Conservation (phyloP, 768 basidiomycete genomes). For the Panaeolus papilionaceus region DNA sequence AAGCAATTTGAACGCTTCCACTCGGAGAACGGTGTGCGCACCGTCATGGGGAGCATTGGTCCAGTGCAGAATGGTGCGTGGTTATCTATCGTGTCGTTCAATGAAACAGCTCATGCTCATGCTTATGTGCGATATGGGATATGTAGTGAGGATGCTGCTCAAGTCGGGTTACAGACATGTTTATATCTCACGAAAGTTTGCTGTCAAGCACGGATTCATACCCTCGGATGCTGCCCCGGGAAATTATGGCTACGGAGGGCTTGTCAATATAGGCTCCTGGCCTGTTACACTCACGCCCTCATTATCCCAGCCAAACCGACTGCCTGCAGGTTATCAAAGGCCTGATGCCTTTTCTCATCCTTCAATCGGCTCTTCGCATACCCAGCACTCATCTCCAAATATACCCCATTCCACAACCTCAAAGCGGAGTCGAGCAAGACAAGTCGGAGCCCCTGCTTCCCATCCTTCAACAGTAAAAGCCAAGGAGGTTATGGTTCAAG, state of each 20-base stretch:
- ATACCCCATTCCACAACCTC: conserved; percentile 10
- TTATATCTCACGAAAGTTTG: conserved; percentile 95
- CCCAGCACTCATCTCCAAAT: conserved; percentile 23
- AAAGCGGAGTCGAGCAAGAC: conserved; percentile 14
- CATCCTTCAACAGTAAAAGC: neutral
- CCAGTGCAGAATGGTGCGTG: conserved; percentile 83
- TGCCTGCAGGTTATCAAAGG: conserved; percentile 28
- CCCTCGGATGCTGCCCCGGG: conserved; percentile 88
- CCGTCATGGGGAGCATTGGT: conserved; percentile 89
- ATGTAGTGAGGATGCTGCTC: conserved; percentile 87
- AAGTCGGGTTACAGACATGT: conserved; percentile 93
- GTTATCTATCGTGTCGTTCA: neutral
- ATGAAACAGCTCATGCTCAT: neutral
- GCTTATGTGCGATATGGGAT: neutral
- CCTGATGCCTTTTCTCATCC: conserved; percentile 25
- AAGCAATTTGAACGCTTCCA: conserved; percentile 88
- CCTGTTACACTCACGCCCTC: conserved; percentile 75
- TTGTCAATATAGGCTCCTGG: conserved; percentile 86
- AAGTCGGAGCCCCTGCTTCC: conserved; percentile 18
- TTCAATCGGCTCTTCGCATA: conserved; percentile 20
- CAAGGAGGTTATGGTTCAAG: conserved; percentile 57
- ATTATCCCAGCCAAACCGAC: conserved; percentile 37
- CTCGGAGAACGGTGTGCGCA: conserved; percentile 90
- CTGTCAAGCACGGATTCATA: conserved; percentile 85
- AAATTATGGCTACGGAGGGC: conserved; percentile 91